Percentiles rank a stretch among this genome's conserved stretches.
These are phyloP conservation scores for Lactarius trivialis DNA, from an alignment of 768 basidiomycete genomes.

Conservation along the genomic window DNA sequence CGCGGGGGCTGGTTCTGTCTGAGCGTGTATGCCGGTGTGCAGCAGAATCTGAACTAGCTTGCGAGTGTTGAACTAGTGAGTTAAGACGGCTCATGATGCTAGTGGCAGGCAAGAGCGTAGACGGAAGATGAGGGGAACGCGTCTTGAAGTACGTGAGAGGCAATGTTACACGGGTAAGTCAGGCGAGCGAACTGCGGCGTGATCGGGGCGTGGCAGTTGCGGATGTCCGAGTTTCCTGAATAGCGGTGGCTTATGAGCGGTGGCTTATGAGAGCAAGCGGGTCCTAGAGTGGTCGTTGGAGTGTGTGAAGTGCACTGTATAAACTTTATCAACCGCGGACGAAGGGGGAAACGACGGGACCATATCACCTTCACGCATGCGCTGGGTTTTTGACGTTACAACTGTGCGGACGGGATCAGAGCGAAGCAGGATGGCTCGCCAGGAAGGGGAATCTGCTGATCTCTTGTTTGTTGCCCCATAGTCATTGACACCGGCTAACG, in stretches of 20 bases:
- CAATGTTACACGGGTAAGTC: conserved; percentile 13
- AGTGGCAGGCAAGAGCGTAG: conserved; percentile 5
- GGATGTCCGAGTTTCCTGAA: conserved; percentile 20
- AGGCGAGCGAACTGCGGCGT: conserved; percentile 24
- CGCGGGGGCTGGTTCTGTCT: conserved; percentile 16
- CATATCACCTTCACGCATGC: conserved; percentile 20
- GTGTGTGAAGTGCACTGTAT: conserved; percentile 16
- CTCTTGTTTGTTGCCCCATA: conserved; percentile 22
- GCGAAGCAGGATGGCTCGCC: conserved; percentile 19
- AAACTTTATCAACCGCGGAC: conserved; percentile 22
- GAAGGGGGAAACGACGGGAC: conserved; percentile 21
- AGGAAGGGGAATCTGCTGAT: conserved; percentile 24
- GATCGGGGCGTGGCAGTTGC: conserved; percentile 21
- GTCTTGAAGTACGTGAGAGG: conserved; percentile 16
- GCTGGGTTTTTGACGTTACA: conserved; percentile 21
- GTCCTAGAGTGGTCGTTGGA: conserved; percentile 10
- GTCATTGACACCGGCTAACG: conserved; percentile 25
- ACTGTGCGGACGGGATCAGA: conserved; percentile 19
- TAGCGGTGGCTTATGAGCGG: conserved; percentile 18
- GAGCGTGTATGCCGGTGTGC: conserved; percentile 8
- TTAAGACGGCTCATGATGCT: conserved; percentile 21
- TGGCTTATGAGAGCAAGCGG: conserved; percentile 20
- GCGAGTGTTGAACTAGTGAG: conserved; percentile 17
- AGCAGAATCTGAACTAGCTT: conserved; percentile 17
- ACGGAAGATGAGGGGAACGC: conserved; percentile 7